Percentiles rank a stretch among this genome's conserved stretches.
These are phyloP conservation scores for Calonectria montana DNA, from an alignment of 2,329 filamentous ascomycete species.

Conservation along the genomic window DNA sequence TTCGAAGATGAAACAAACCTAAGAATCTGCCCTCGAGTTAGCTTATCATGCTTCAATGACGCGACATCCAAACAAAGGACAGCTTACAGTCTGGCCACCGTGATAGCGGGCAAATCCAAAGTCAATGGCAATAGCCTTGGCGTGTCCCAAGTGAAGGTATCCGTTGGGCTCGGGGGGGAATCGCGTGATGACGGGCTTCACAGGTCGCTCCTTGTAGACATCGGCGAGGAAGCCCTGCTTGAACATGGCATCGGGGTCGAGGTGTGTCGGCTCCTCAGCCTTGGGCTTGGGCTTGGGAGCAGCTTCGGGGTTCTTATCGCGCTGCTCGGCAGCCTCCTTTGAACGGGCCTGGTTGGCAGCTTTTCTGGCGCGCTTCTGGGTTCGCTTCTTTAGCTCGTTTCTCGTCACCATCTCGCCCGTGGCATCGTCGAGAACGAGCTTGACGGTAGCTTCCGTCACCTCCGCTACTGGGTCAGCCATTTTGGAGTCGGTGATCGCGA, in stretches of 20 bases:
- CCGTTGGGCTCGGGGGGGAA: constrained; percentile 93
- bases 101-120: constrained; percentile 93
- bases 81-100: constrained; percentile 68
- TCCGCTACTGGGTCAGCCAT: constrained; percentile 43
- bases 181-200: constrained; percentile 73
- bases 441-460: constrained; percentile 51
- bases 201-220: constrained; percentile 76
- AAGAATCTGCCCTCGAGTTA: constrained; percentile 42
- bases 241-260: constrained; percentile 78
- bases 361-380: constrained; percentile 69
- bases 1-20: constrained; percentile 34
- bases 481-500: neutral
- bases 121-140: constrained; percentile 95
- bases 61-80: neutral
- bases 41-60: constrained; percentile 1
- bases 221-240: constrained; percentile 81
- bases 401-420: constrained; percentile 76
- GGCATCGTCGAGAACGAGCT: constrained; percentile 71
- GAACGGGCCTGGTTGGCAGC: constrained; percentile 63
- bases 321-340: constrained; percentile 47
- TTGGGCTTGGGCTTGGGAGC: constrained; percentile 61
- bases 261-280: constrained; percentile 52
- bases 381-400: constrained; percentile 71
- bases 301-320: constrained; percentile 43
- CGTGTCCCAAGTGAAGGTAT: constrained; percentile 92